Conservation (phyloP, 1,284 basidiomycete genomes). For the Exobasidium rhododendri region DNA sequence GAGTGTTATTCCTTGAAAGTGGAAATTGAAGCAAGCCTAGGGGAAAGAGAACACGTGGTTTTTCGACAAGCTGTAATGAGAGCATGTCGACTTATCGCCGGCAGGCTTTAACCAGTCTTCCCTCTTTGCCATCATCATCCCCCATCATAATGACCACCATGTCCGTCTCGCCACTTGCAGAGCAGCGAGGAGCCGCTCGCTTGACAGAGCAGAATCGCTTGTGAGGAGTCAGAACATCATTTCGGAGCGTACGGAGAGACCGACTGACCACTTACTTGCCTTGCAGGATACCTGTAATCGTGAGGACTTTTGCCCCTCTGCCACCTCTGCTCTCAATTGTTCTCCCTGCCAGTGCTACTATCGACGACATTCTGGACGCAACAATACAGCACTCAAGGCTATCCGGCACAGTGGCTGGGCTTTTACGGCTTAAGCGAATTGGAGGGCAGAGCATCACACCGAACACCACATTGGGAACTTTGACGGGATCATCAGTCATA, state of each 20-base stretch:
- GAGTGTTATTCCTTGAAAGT: too few species aligned
- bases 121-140: background rate
- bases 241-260: too few species aligned
- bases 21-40: too few species aligned
- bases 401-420: background rate
- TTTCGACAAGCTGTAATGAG: too few species aligned
- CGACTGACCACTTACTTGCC: too few species aligned
- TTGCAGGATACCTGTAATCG: slow-evolving; percentile 7
- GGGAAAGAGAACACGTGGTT: too few species aligned
- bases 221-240: too few species aligned
- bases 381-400: background rate
- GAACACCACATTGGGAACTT: background rate
- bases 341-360: slow-evolving; percentile 2
- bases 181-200: background rate
- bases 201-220: too few species aligned
- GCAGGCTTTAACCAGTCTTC: too few species aligned
- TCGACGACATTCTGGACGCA: background rate
- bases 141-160: background rate
- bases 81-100: too few species aligned
- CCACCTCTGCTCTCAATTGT: slow-evolving; percentile 12
- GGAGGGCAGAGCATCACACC: background rate
- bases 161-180: background rate
- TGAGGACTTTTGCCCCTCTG: slow-evolving; percentile 15
- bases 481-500: background rate
- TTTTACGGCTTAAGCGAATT: slow-evolving; percentile 2